Base-by-base conservation (phyloP, 2,329 filamentous ascomycete species). In the Aspergillus brasiliensis region DNA sequence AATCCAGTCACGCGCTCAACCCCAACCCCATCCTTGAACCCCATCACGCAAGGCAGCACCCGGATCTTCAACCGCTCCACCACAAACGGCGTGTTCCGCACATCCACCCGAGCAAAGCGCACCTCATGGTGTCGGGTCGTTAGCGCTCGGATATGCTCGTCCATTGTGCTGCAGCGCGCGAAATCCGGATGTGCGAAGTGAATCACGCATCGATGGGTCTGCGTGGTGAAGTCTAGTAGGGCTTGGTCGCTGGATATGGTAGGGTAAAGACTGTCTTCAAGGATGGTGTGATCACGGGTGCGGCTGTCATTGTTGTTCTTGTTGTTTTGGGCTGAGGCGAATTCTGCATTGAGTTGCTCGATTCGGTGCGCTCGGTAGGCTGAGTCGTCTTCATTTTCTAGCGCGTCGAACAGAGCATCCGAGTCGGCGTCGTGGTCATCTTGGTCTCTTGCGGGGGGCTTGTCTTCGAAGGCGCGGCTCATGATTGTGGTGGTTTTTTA, bases 171-270 rank as follows among this genome's bases (percentile, higher is more conserved):
- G 73, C 86, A 88, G 57, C 86, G 82, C 19, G 82, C 79, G 72
- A 88, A 88, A 68, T 88, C 86, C 2, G 84, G 80, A 68, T 88
- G 86, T 71, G 83, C 85, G 72, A 88, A 88, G 70, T 88, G 86
- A 23, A 88, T 82, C 1, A 88, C 78, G 66, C 83, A 86, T 25
- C 82, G 75, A 61, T 84, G 81, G 11, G 81, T 82, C 51, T 80
- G 79, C 7, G 86, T 88, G 8, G 86, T 87, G 63, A 87, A 84
- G 63, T 85, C 81, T 70, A 88, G 81, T 44, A 88, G 73, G 11
- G 78, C 71, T 70, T 86, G 84, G 69, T 88, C 86, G 61, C 81
- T 81, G 54, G 66, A 61, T 5, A 81, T 65, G 1, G 77, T 77
- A 1, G 75, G 75, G 65, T 78, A 78, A 49, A 69, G 56, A 8